These are phyloP conservation scores for Pisolithus microcarpus DNA, from an alignment of 768 basidiomycete genomes.

Conservation along the genomic window DNA sequence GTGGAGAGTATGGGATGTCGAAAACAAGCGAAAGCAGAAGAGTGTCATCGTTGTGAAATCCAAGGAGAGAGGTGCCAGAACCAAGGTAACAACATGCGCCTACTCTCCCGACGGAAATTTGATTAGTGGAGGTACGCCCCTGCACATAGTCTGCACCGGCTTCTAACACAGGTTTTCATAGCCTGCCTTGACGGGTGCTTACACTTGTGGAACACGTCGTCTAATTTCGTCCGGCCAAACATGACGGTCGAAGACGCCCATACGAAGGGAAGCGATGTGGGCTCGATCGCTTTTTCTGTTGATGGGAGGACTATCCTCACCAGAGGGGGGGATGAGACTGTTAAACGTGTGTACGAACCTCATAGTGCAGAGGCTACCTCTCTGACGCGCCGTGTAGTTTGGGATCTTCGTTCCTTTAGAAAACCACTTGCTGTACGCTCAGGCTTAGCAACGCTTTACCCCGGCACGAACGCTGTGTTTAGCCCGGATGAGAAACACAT, in stretches of 20 bases:
- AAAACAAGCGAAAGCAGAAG: conserved; percentile 91
- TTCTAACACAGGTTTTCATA: conserved; percentile 26
- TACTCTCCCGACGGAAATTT: conserved; percentile 87
- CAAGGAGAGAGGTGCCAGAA: conserved; percentile 89
- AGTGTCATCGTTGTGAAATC: conserved; percentile 94
- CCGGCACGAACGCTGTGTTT: conserved; percentile 89
- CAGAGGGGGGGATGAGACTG: conserved; percentile 89
- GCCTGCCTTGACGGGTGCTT: conserved; percentile 88
- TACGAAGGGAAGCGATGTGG: conserved; percentile 76
- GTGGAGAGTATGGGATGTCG: conserved; percentile 86
- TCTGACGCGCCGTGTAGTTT: conserved; percentile 48
- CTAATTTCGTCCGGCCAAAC: conserved; percentile 90
- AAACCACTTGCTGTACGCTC: conserved; percentile 71
- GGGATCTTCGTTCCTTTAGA: conserved; percentile 90
- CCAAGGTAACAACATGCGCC: conserved; percentile 80
- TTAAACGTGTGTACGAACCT: conserved; percentile 69
- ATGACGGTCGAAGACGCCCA: conserved; percentile 85
- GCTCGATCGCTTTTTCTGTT: conserved; percentile 80
- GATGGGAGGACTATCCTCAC: conserved; percentile 83
- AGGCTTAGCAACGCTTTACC: conserved; percentile 71
- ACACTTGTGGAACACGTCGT: conserved; percentile 87
- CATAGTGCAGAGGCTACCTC: not conserved
- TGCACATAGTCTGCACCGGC: conserved; percentile 6
- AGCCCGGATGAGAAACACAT: conserved; percentile 91
- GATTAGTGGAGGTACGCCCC: conserved; percentile 74